Base-by-base conservation (phyloP, 2,329 filamentous ascomycete species). In the Paraphaeosphaeria sporulosa region DNA sequence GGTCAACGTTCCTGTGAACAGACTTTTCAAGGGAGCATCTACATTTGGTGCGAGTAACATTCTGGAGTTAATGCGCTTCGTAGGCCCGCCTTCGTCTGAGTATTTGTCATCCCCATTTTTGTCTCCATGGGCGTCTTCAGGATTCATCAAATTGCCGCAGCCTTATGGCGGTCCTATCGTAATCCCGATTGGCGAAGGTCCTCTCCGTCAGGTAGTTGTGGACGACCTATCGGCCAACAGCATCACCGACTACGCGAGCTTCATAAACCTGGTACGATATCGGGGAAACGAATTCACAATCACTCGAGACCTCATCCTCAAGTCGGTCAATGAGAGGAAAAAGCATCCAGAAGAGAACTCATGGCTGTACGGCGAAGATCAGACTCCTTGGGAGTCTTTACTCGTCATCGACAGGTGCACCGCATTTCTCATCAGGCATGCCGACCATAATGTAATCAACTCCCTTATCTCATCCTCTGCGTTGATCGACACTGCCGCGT, bases 241-340 rank as follows among this genome's bases (percentile, higher is more conserved):
- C 9, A 32, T 38, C 19, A 10, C 1, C 2, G 54, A 34, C 19
- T 57, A 57, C 15, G 25, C 44, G 13, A 40, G 32, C 32, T 34
- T 57, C 19, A 19, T 57, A 15, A 57, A 57, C 15, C 23, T 57
- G 8, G 21, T 57, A 10, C 54, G 54, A 3, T 49, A 57, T 21
- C 32, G 54, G 13, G 42, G 15, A 23, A 17, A 3, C 2, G 54
- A 49, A 2, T 30, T 57, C 15, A 32, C 2, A 19, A 49, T 57
- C n/a, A 57, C 54, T 9, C 8, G 15, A n/a, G 15, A 43, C 1
- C 7, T 38, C 10, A 40, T 56, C 10, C 9, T 47, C 10, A 38
- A 21, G 6, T 32, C 17, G 7, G 38, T 5, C 3, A n/a, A 8
- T 3, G 17, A n/a, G 15, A n/a, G 8, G 15, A 40, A 40, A 38